phyloP scores from a whole-genome alignment of 2,329 filamentous ascomycete genomes.

The Aspergillus arachidicola region DNA sequence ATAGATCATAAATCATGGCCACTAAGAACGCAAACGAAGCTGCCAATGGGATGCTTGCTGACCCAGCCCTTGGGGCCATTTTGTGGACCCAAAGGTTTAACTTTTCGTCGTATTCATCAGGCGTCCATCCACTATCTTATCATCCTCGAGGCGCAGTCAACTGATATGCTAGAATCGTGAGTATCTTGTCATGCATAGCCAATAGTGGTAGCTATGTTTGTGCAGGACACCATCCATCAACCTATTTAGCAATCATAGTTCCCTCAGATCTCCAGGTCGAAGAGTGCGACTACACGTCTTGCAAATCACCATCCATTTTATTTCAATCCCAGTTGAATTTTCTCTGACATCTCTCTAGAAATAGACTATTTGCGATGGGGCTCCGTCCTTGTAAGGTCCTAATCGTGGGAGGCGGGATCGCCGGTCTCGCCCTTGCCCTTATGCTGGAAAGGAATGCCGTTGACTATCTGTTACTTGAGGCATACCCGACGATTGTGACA shows the following conservation, averaged over 20 bases:
- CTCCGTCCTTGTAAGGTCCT: constrained; percentile 35
- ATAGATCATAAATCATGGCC: neutral
- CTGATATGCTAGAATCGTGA: neutral
- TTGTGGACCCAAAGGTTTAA: neutral
- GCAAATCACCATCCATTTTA: neutral
- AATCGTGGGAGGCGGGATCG: constrained; percentile 54
- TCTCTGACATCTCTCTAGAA: neutral
- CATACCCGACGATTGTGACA: constrained; percentile 36
- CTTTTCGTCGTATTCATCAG: neutral
- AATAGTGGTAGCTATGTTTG: neutral
- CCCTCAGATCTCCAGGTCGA: too few species aligned
- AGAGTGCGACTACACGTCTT: too few species aligned
- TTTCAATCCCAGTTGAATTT: rapidly evolving
- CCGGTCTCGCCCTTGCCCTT: constrained; percentile 51
- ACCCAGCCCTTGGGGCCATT: neutral
- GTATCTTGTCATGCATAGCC: neutral
- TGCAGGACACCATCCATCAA: neutral
- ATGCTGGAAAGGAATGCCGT: constrained; percentile 50
- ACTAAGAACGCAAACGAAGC: neutral
- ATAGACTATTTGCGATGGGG: neutral
- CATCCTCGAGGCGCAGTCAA: too few species aligned
- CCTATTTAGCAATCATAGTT: neutral
- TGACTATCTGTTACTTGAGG: constrained; percentile 55
- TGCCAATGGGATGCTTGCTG: neutral
- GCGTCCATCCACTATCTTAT: neutral